phyloP scores from a whole-genome alignment of 2,329 filamentous ascomycete species.

The Colletotrichum ledebouriae region DNA sequence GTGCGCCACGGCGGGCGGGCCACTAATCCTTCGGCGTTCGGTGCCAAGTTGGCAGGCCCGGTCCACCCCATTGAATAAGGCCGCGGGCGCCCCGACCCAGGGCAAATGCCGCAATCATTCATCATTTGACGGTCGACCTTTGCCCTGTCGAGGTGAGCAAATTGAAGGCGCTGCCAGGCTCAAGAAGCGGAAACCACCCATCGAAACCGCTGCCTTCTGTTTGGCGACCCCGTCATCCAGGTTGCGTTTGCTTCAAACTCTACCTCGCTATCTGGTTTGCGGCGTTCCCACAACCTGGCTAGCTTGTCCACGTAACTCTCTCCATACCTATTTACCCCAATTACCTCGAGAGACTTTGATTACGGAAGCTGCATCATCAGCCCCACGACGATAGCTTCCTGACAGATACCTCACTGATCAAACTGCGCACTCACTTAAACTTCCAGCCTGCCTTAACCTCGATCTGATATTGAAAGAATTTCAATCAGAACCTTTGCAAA shows the following conservation, averaged over 20 bases:
- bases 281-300: conserved; percentile 13
- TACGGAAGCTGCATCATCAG: conserved; percentile 13
- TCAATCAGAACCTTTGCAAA: conserved; percentile 7
- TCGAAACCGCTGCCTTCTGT: neutral
- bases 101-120: conserved; percentile 27
- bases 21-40: conserved; percentile 17
- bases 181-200: conserved; percentile 24
- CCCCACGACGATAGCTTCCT: conserved; percentile 9
- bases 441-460: conserved; percentile 1
- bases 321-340: neutral
- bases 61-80: conserved; percentile 35
- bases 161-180: conserved; percentile 11
- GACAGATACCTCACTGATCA: neutral
- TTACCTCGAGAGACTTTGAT: conserved; percentile 5
- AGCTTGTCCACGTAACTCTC: neutral
- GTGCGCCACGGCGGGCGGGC: conserved; percentile 20
- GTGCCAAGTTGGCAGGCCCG: conserved; percentile 23
- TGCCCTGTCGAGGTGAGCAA: neutral
- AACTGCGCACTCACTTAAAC: conserved; percentile 15
- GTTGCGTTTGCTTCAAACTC: conserved; percentile 11
- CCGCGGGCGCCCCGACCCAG: neutral
- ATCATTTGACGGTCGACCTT: neutral
- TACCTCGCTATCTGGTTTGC: conserved; percentile 4
- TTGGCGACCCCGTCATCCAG: neutral
- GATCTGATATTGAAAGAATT: conserved; percentile 11